phyloP scores from a whole-genome alignment of 352 stramenopile genomes.

The Thalassiosira mediterranea region DNA sequence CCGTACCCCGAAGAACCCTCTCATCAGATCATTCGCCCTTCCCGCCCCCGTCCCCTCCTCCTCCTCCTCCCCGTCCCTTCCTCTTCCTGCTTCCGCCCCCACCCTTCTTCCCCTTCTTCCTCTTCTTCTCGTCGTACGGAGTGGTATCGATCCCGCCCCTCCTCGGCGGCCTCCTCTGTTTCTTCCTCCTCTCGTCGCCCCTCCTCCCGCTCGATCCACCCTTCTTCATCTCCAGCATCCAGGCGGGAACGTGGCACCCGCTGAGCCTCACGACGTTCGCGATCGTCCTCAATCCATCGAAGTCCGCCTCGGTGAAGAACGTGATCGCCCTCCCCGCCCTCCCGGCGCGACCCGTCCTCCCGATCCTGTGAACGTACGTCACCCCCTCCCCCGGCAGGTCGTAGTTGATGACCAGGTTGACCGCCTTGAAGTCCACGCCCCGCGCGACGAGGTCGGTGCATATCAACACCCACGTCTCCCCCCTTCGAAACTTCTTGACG shows the following conservation, averaged over 20 bases:
- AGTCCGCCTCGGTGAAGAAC: conserved; percentile 97
- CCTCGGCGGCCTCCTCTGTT: conserved; percentile 37
- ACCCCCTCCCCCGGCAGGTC: conserved; percentile 93
- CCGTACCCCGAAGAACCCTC: too few species aligned
- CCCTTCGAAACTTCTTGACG: conserved; percentile 95
- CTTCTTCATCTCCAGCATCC: conserved; percentile 97
- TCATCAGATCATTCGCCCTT: too few species aligned
- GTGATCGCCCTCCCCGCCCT: conserved; percentile 94
- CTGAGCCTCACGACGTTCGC: conserved; percentile 99
- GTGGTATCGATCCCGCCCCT: conserved; percentile 82
- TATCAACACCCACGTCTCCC: conserved; percentile 97
- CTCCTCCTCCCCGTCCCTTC: too few species aligned
- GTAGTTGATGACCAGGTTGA: conserved; percentile 99
- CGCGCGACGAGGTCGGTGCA: conserved; percentile 98
- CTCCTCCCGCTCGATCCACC: conserved; percentile 2
- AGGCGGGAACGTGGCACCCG: conserved; percentile 95
- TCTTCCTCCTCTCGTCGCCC: conserved; percentile 11
- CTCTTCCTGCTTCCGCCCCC: conserved; percentile 2
- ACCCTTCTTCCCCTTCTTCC: conserved; percentile 52
- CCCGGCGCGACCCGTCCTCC: conserved; percentile 92
- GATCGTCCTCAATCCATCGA: conserved; percentile 92
- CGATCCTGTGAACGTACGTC: conserved; percentile 95
- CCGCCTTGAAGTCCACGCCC: conserved; percentile 99
- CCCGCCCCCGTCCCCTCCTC: too few species aligned
- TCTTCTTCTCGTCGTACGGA: conserved; percentile 76